Percentiles rank a stretch among this genome's conserved stretches.
Conservation (phyloP, 140 eudicot genomes). For the Senecio squalidus region DNA sequence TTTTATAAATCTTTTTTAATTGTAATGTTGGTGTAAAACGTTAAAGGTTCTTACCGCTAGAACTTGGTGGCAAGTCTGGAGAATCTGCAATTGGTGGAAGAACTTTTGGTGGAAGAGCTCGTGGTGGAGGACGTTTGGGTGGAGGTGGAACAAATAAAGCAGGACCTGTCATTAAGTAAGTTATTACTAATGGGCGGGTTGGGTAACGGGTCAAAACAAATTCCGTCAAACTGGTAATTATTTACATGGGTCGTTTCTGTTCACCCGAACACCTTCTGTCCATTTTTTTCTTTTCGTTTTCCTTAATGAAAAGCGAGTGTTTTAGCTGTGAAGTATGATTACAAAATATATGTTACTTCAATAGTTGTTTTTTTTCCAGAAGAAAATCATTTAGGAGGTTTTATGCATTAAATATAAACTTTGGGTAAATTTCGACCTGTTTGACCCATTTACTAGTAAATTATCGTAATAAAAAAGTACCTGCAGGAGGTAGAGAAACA, state of each 20-base stretch:
- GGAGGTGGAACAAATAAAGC: constrained; percentile 56
- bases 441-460: neutral
- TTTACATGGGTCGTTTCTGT: too few species aligned
- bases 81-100: constrained; percentile 40
- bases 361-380: neutral
- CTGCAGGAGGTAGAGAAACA: constrained; percentile 71
- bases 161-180: constrained; percentile 45
- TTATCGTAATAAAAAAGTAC: constrained; percentile 16
- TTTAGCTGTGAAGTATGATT: neutral
- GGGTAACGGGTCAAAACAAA: too few species aligned
- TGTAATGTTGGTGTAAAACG: neutral
- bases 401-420: neutral
- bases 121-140: constrained; percentile 27
- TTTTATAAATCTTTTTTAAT: neutral
- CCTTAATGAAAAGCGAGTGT: too few species aligned
- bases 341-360: too few species aligned
- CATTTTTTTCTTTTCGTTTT: too few species aligned
- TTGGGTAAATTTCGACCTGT: neutral
- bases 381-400: neutral
- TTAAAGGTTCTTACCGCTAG: constrained; percentile 34
- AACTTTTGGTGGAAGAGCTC: constrained; percentile 34
- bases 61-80: constrained; percentile 46
- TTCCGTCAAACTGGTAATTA: too few species aligned
- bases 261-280: too few species aligned
- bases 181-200: neutral